Percentiles rank a stretch among this genome's conserved stretches.
These are phyloP conservation scores for Bipolaris zeicola DNA, from an alignment of 2,329 filamentous ascomycete genomes.

Conservation along the genomic window DNA sequence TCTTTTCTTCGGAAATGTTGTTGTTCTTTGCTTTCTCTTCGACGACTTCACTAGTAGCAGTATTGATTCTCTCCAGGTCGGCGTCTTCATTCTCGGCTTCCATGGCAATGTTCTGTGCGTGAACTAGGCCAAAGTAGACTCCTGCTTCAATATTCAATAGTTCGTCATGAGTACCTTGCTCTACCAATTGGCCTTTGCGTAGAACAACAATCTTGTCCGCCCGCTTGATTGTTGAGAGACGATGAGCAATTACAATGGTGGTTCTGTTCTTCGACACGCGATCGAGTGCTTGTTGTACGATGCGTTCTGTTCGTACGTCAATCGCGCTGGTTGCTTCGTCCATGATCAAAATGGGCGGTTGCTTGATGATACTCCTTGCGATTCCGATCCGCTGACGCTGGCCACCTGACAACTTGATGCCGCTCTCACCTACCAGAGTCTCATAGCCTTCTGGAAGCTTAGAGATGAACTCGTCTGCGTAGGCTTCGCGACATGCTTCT, in stretches of 20 bases:
- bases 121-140: conserved; percentile 71
- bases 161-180: conserved; percentile 76
- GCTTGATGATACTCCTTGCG: conserved; percentile 70
- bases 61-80: conserved; percentile 23
- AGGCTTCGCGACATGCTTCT: conserved; percentile 47
- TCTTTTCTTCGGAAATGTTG: conserved; percentile 11
- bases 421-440: conserved; percentile 76
- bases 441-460: conserved; percentile 65
- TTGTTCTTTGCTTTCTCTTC: conserved; percentile 13
- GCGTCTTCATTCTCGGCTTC: conserved; percentile 30
- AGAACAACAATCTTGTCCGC: conserved; percentile 81
- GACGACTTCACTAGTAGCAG: conserved; percentile 17
- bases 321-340: conserved; percentile 78
- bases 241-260: conserved; percentile 79
- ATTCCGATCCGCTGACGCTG: conserved; percentile 84
- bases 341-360: conserved; percentile 70
- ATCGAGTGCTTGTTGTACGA: conserved; percentile 64
- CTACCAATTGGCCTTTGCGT: conserved; percentile 70
- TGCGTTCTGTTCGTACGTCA: conserved; percentile 59
- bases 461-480: conserved; percentile 47
- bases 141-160: conserved; percentile 66
- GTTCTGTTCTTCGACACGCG: conserved; percentile 67
- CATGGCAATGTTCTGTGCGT: conserved; percentile 48
- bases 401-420: conserved; percentile 80
- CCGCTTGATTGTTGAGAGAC: conserved; percentile 75